phyloP scores from a whole-genome alignment of 1,284 basidiomycete species.

The Farysia itapuensis region DNA sequence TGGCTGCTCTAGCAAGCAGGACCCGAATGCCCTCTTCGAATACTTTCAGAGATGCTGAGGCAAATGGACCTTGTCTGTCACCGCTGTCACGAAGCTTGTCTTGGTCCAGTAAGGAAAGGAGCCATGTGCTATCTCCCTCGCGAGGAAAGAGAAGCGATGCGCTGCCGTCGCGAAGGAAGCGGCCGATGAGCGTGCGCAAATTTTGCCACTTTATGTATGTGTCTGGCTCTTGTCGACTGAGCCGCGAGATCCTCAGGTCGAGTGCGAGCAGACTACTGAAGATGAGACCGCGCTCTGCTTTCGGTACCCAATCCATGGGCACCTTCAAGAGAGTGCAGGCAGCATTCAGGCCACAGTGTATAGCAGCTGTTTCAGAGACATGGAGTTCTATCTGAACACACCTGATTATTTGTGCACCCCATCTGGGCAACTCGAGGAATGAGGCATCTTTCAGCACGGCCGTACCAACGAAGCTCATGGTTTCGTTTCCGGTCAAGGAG shows the following conservation, averaged over 20 bases:
- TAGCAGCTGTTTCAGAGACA: too few species aligned
- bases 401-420: conserved; percentile 22
- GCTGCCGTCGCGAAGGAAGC: neutral
- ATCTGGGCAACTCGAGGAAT: conserved; percentile 39
- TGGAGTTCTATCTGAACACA: too few species aligned
- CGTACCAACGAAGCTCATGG: conserved; percentile 8
- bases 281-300: conserved; percentile 10
- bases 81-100: neutral
- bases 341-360: too few species aligned
- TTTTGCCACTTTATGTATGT: neutral
- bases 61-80: neutral
- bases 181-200: neutral
- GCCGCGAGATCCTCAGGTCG: too few species aligned
- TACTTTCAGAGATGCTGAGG: neutral
- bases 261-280: conserved; percentile 11
- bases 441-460: conserved; percentile 23
- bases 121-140: neutral
- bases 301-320: conserved; percentile 24
- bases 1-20: neutral
- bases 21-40: neutral
- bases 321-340: conserved; percentile 8
- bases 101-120: neutral
- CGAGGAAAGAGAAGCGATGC: neutral
- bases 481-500: neutral
- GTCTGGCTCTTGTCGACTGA: conserved; percentile 6